These are phyloP conservation scores for Gorgonomyces haynaldii DNA, from an alignment of 192 early-diverging fungal genomes.

Conservation along the genomic window DNA sequence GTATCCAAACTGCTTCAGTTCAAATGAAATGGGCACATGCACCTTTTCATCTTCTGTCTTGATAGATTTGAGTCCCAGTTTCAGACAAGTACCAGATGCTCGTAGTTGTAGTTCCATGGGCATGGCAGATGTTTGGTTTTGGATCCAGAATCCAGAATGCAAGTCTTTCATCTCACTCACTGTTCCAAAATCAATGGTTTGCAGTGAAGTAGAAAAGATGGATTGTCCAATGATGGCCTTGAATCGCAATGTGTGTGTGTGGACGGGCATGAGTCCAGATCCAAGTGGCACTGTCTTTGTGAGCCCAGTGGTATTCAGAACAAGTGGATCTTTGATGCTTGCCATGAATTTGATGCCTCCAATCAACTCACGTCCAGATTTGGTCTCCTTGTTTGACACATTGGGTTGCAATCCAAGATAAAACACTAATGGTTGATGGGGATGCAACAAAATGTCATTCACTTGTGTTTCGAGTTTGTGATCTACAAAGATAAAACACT, in stretches of 20 bases:
- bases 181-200: slow-evolving; percentile 56
- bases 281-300: not conserved
- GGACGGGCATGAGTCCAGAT: slow-evolving; percentile 31
- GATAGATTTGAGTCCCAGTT: not conserved
- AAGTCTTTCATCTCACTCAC: slow-evolving; percentile 33
- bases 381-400: not conserved
- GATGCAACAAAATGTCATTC: slow-evolving; percentile 38
- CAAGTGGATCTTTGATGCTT: slow-evolving; percentile 30
- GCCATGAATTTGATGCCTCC: slow-evolving; percentile 73
- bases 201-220: slow-evolving; percentile 51
- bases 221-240: slow-evolving; percentile 71
- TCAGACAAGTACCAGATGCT: not conserved
- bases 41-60: slow-evolving; percentile 1
- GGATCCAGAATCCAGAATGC: slow-evolving; percentile 50
- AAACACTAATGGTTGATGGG: slow-evolving; percentile 38
- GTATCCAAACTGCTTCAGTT: slow-evolving; percentile 43
- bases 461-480: slow-evolving; percentile 22
- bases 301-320: too few species aligned
- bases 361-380: slow-evolving; percentile 44
- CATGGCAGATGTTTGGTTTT: slow-evolving; percentile 56
- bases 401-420: slow-evolving; percentile 71
- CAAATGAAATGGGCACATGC: slow-evolving; percentile 48
- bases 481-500: slow-evolving; percentile 62
- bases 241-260: slow-evolving; percentile 68
- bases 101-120: slow-evolving; percentile 49